Percentiles rank a stretch among this genome's conserved stretches.
phyloP scores from a whole-genome alignment of 2,329 filamentous ascomycete genomes.

The Fusarium chaquense region DNA sequence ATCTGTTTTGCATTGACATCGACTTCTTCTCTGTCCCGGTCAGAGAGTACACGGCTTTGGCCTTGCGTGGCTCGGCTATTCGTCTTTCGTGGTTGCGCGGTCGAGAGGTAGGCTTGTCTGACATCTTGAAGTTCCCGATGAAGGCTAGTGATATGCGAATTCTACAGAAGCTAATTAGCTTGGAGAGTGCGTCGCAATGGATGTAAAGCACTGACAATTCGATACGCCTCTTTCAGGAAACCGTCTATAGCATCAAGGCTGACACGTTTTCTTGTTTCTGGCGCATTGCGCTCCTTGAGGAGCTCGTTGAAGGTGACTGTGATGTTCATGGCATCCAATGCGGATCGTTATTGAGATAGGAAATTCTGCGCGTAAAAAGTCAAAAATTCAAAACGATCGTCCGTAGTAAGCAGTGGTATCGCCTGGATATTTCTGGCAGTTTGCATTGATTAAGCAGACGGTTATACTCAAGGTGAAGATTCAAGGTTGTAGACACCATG shows the following conservation, averaged over 20 bases:
- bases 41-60: constrained; percentile 72
- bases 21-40: constrained; percentile 85
- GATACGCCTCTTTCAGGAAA: constrained; percentile 93
- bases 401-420: not conserved
- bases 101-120: constrained; percentile 91
- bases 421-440: constrained; percentile 7
- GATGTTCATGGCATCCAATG: constrained; percentile 66
- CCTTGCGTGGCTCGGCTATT: constrained; percentile 62
- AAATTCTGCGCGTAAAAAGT: constrained; percentile 9
- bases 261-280: constrained; percentile 57
- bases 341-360: constrained; percentile 15
- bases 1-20: constrained; percentile 88
- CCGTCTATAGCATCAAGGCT: constrained; percentile 74
- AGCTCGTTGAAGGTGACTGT: constrained; percentile 77
- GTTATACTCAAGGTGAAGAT: constrained; percentile 19
- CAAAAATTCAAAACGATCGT: not conserved
- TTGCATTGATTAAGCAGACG: constrained; percentile 28
- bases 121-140: constrained; percentile 84
- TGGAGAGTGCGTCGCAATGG: constrained; percentile 4
- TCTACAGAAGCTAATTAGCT: constrained; percentile 63
- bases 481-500: constrained; percentile 45
- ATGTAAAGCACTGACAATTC: constrained; percentile 74
- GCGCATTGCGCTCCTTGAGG: constrained; percentile 69
- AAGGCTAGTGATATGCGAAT: constrained; percentile 84
- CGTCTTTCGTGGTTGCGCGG: constrained; percentile 72